phyloP scores from a whole-genome alignment of 148 eudicot species.

The Hydrangea macrophylla region DNA sequence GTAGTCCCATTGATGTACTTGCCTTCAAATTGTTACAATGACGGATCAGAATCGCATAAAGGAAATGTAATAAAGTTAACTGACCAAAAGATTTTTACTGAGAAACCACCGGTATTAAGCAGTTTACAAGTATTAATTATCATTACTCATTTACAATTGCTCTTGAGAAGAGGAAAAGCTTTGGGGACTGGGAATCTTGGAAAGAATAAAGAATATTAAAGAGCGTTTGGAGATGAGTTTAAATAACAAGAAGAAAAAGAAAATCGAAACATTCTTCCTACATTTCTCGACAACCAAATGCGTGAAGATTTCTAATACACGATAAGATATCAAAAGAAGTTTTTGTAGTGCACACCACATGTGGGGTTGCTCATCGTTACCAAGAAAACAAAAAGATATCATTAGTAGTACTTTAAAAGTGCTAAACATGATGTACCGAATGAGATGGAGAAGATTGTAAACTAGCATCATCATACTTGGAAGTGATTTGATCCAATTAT shows the following conservation, averaged over 20 bases:
- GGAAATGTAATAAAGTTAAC: not conserved
- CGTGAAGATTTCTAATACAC: not conserved
- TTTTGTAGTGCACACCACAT: no score
- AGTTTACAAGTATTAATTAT: not conserved
- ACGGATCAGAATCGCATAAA: not conserved
- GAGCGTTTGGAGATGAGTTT: not conserved
- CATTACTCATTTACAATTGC: no score
- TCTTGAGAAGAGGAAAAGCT: not conserved
- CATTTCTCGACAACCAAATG: not conserved
- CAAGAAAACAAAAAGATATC: no score
- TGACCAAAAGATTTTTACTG: not conserved
- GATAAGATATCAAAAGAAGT: not conserved
- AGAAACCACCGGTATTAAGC: not conserved
- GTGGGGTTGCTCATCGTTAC: no score
- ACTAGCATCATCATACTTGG: not conserved
- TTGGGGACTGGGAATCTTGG: not conserved
- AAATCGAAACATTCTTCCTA: not conserved
- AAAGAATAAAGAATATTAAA: no score
- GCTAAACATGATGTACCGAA: not conserved
- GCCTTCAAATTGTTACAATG: slow-evolving; percentile 49
- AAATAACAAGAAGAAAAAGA: not conserved
- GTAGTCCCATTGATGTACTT: slow-evolving; percentile 76
- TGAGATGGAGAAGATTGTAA: not conserved
- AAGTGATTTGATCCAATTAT: no score
- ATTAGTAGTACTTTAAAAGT: not conserved